A percentile compares a stretch with the other conserved stretches of the same genome.
These are phyloP conservation scores for Glebionis coronaria DNA, from an alignment of 129 eudicot genomes.

Conservation along the genomic window DNA sequence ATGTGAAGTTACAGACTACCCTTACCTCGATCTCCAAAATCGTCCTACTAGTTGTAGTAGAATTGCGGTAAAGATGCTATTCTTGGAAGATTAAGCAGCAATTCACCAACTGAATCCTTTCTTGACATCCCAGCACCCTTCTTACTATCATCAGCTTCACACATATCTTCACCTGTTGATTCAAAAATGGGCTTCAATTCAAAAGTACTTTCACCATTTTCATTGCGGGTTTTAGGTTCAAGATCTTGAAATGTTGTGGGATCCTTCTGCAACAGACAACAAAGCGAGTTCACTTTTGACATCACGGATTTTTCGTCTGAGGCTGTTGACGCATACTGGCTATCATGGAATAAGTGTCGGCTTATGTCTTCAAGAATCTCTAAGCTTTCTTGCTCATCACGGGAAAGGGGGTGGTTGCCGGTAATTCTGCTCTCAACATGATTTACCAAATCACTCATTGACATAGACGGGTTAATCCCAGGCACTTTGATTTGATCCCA, in stretches of 20 bases:
- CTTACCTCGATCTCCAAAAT: constrained; percentile 16
- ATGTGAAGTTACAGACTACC: constrained; percentile 19
- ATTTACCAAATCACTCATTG: constrained; percentile 65
- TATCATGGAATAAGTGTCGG: constrained; percentile 47
- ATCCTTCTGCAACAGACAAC: constrained; percentile 79
- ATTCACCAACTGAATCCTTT: constrained; percentile 81
- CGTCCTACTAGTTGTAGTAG: constrained; percentile 45
- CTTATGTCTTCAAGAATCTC: constrained; percentile 58
- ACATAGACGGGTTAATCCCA: constrained; percentile 61
- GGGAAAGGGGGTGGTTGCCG: constrained; percentile 37
- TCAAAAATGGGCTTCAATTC: constrained; percentile 11
- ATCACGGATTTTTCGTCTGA: constrained; percentile 71
- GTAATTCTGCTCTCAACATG: constrained; percentile 55
- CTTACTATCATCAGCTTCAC: constrained; percentile 19
- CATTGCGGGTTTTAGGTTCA: constrained; percentile 14
- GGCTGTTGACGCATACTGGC: constrained; percentile 28
- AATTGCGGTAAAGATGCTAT: constrained; percentile 84
- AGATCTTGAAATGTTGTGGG: constrained; percentile 35
- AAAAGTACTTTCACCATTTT: constrained; percentile 6
- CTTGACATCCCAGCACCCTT: constrained; percentile 55
- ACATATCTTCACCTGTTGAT: constrained; percentile 18
- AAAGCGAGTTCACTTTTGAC: constrained; percentile 77
- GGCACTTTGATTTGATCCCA: constrained; percentile 50
- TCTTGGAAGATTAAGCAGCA: constrained; percentile 82
- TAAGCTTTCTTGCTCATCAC: constrained; percentile 42